phyloP scores from a whole-genome alignment of 139 green algal species.

The Deuterostichococcus epilithicus region DNA sequence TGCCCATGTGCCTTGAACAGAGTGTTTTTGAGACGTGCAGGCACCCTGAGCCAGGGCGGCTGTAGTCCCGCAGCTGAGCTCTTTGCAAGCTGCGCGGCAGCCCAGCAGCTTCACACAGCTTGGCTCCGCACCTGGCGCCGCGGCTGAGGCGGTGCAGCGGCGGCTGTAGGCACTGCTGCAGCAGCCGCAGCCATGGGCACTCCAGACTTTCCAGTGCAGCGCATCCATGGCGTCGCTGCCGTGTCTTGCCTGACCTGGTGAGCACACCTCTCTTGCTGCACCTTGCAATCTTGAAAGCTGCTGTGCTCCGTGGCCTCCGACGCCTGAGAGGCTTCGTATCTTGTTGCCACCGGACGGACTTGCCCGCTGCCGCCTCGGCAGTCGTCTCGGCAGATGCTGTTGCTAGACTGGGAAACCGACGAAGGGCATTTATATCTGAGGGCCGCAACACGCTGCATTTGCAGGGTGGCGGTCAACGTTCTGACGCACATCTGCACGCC shows the following conservation, averaged over 20 bases:
- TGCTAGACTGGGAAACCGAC: background rate
- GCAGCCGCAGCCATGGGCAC: background rate
- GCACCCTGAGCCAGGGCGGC: too few relatives aligned
- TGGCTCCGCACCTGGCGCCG: too few relatives aligned
- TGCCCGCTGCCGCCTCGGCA: background rate
- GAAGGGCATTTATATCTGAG: background rate
- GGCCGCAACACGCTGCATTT: background rate
- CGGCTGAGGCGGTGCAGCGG: too few relatives aligned
- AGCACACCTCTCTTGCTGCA: background rate
- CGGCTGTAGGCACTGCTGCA: too few relatives aligned
- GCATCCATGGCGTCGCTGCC: slow-evolving; percentile 4
- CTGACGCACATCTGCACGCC: slow-evolving; percentile 10
- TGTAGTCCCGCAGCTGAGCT: too few relatives aligned
- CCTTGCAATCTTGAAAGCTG: too few relatives aligned
- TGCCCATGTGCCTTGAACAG: too few relatives aligned
- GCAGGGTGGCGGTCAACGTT: slow-evolving; percentile 4
- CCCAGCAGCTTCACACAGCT: too few relatives aligned
- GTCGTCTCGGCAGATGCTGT: background rate
- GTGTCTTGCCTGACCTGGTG: slow-evolving; percentile 11
- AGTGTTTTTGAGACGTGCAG: too few relatives aligned
- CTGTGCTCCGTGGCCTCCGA: background rate
- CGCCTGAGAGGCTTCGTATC: background rate
- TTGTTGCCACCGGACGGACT: background rate
- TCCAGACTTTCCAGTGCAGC: background rate
- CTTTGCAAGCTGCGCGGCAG: too few relatives aligned